Evolutionary conservation across 495 filamentous ascomycete species (phyloP).

Genomic region (Massariosphaeria phaeospora): DNA sequence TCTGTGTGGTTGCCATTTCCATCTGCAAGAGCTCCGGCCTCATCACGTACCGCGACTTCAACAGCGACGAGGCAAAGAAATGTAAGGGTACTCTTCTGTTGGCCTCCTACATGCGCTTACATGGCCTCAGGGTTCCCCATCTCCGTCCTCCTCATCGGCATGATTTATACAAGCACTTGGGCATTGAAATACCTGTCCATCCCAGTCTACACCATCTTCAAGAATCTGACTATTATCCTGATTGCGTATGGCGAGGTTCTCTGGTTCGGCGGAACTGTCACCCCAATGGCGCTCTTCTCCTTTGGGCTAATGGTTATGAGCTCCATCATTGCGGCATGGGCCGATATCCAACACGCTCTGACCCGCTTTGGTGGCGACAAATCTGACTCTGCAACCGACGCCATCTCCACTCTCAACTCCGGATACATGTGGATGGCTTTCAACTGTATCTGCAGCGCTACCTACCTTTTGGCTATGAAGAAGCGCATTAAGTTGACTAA

Average conservation of each 20-base stretch:
- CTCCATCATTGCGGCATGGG: conserved; percentile 94
- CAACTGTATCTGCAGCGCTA: conserved; percentile 93
- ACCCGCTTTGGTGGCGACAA: conserved; percentile 52
- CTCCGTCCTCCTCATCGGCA: conserved; percentile 91
- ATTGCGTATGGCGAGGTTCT: conserved; percentile 98
- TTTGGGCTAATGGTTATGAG: conserved; percentile 97
- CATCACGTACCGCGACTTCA: conserved; percentile 89
- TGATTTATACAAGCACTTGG: conserved; percentile 98
- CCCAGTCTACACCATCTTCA: conserved; percentile 99
- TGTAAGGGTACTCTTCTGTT: conserved; percentile 53
- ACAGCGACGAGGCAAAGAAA: conserved; percentile 81
- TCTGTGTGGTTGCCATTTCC: conserved; percentile 86
- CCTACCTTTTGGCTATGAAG: conserved; percentile 88
- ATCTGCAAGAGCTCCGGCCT: conserved; percentile 74
- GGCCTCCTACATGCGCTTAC: conserved; percentile 5
- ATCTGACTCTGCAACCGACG: conserved; percentile 57
- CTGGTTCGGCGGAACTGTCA: conserved; percentile 96
- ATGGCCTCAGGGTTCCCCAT: conserved; percentile 83
- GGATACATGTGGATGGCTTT: conserved; percentile 98
- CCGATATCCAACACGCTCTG: conserved; percentile 88
- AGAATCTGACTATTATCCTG: conserved; percentile 98
- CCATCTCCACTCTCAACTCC: conserved; percentile 85
- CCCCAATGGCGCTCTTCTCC: conserved; percentile 79
- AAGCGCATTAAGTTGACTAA: conserved; percentile 99
- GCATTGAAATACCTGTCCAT: conserved; percentile 95